Evolutionary conservation across 1,139 yeast species (phyloP).

Genomic region (Diutina sp.): DNA sequence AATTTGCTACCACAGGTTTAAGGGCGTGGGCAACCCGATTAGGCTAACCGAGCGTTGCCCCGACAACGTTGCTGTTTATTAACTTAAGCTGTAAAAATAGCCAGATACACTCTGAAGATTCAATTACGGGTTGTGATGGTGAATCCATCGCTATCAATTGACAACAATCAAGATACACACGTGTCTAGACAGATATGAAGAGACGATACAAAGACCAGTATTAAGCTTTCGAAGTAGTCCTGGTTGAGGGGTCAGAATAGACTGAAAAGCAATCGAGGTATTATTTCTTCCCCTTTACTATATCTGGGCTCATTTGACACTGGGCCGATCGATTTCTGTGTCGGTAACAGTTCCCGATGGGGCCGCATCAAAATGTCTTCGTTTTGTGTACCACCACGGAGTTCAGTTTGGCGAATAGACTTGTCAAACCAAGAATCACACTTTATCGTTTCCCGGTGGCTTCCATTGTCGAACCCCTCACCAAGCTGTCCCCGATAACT

Average conservation of each 20-base stretch:
- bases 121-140: too few species aligned
- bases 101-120: neutral
- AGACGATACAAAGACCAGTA: too few species aligned
- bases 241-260: neutral
- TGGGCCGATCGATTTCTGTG: neutral
- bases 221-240: too few species aligned
- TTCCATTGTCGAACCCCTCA: neutral
- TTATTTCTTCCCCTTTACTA: neutral
- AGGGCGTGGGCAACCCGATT: neutral
- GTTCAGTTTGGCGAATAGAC: neutral
- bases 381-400: neutral
- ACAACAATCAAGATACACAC: neutral
- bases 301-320: neutral
- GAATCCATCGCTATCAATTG: too few species aligned
- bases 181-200: neutral
- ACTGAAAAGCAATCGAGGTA: neutral
- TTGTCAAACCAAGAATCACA: neutral
- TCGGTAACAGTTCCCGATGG: neutral
- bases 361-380: neutral
- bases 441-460: neutral
- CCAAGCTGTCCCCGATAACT: neutral
- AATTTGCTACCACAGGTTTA: neutral
- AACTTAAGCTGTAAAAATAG: neutral
- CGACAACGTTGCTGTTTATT: neutral
- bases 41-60: neutral